These are phyloP conservation scores for Neofusicoccum kwambonambiense DNA, from an alignment of 2,329 filamentous ascomycete genomes.

Conservation along the genomic window DNA sequence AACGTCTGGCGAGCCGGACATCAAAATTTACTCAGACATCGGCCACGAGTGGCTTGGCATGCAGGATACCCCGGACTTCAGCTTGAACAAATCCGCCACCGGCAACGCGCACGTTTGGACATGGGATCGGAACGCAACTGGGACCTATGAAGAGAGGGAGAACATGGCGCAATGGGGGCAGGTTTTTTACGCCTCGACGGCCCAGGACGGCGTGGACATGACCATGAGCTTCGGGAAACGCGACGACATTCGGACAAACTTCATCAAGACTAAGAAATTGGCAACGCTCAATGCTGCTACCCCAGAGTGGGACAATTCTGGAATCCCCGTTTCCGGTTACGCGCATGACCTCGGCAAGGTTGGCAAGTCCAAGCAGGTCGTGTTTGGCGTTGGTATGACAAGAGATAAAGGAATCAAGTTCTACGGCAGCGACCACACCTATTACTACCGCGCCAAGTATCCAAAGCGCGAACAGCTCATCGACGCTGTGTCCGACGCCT, in stretches of 20 bases:
- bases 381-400: constrained; percentile 44
- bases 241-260: constrained; percentile 1
- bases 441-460: constrained; percentile 40
- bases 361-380: constrained; percentile 30
- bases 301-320: constrained; percentile 23
- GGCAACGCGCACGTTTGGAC: constrained; percentile 32
- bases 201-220: not conserved
- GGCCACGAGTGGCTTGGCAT: constrained; percentile 45
- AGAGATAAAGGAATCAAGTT: constrained; percentile 43
- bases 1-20: constrained; percentile 20
- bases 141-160: constrained; percentile 33
- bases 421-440: constrained; percentile 38
- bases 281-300: constrained; percentile 29
- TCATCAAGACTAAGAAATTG: constrained; percentile 13
- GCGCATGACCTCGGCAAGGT: constrained; percentile 41
- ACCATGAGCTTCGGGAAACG: constrained; percentile 12
- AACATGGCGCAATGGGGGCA: constrained; percentile 47
- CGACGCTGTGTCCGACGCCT: constrained; percentile 39
- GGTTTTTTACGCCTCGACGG: constrained; percentile 37
- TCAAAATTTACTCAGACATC: constrained; percentile 46
- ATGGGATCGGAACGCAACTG: constrained; percentile 31
- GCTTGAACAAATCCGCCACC: constrained; percentile 24
- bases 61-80: constrained; percentile 22
- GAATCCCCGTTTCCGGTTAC: constrained; percentile 21
- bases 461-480: constrained; percentile 25